These are phyloP conservation scores for Glycine soja DNA, from an alignment of 306 rosid genomes.

Conservation along the genomic window DNA sequence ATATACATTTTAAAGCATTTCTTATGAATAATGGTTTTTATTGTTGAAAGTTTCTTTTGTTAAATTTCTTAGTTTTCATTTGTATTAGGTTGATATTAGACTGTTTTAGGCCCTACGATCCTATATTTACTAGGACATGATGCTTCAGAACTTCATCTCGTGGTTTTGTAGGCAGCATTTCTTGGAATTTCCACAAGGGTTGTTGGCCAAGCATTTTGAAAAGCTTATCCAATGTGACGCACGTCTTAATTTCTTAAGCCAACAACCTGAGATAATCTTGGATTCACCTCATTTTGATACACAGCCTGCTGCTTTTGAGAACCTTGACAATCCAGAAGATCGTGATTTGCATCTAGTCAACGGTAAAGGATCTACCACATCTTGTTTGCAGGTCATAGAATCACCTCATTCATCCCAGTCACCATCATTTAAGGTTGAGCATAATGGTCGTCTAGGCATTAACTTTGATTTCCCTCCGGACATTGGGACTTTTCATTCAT, in stretches of 20 bases:
- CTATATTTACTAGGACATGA: slow-evolving; percentile 15
- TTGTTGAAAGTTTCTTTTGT: too few relatives aligned
- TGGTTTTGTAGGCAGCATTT: slow-evolving; percentile 72
- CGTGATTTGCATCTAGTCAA: slow-evolving; percentile 56
- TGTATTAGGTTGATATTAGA: too few relatives aligned
- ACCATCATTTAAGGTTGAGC: slow-evolving; percentile 68
- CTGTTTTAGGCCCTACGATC: not conserved
- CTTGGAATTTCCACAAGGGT: slow-evolving; percentile 80
- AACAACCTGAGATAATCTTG: slow-evolving; percentile 73
- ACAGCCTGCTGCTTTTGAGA: slow-evolving; percentile 59
- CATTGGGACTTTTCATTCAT: not conserved
- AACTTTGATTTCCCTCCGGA: slow-evolving; percentile 29
- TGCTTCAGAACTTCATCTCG: slow-evolving; percentile 17
- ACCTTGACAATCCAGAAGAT: slow-evolving; percentile 53
- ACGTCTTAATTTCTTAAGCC: slow-evolving; percentile 81
- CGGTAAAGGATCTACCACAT: slow-evolving; percentile 53
- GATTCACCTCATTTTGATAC: slow-evolving; percentile 78
- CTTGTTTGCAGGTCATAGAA: slow-evolving; percentile 58
- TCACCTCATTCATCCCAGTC: slow-evolving; percentile 68
- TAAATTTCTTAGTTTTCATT: too few relatives aligned
- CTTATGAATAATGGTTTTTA: not conserved
- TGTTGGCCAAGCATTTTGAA: slow-evolving; percentile 80
- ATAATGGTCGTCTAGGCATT: slow-evolving; percentile 57
- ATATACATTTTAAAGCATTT: slow-evolving; percentile 13
- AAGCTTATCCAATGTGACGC: slow-evolving; percentile 85